Evolutionary conservation across 2,329 filamentous ascomycete species (phyloP).

Genomic region (Ramichloridium luteum): DNA sequence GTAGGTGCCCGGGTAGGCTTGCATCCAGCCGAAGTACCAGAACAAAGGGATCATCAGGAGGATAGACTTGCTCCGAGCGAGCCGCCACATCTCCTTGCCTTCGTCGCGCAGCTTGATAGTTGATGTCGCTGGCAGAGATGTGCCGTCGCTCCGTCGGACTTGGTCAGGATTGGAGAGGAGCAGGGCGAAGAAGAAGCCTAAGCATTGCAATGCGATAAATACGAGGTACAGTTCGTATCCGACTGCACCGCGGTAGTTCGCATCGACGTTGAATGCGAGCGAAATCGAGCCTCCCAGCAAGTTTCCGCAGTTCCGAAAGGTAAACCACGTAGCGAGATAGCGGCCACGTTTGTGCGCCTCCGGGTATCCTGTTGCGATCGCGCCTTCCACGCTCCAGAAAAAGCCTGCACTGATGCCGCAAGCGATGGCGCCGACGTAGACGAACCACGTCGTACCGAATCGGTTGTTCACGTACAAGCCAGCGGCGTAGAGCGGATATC

Average conservation of each 20-base stretch:
- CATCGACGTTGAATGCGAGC: constrained; percentile 34
- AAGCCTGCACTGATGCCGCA: constrained; percentile 39
- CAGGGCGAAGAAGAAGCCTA: constrained; percentile 28
- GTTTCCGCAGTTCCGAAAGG: constrained; percentile 40
- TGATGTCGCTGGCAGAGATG: constrained; percentile 24
- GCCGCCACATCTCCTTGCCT: constrained; percentile 27
- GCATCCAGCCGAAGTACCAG: constrained; percentile 32
- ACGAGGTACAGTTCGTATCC: constrained; percentile 31
- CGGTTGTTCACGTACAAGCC: constrained; percentile 40
- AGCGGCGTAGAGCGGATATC: constrained; percentile 38
- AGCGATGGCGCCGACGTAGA: constrained; percentile 36
- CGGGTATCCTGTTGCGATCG: constrained; percentile 39
- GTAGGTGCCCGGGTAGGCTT: constrained; percentile 38
- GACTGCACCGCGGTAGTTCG: constrained; percentile 30
- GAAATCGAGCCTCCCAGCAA: constrained; percentile 37
- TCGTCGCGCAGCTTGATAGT: constrained; percentile 27
- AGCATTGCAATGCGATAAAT: constrained; percentile 31
- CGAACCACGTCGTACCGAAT: constrained; percentile 41
- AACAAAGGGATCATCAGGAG: constrained; percentile 31
- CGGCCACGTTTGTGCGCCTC: constrained; percentile 36
- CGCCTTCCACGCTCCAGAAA: constrained; percentile 41
- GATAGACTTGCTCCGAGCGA: constrained; percentile 22
- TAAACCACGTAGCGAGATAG: constrained; percentile 39
- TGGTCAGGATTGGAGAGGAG: constrained; percentile 30
- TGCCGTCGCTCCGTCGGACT: constrained; percentile 31